These are phyloP conservation scores for Exophiala aquamarina DNA, from an alignment of 2,329 filamentous ascomycete genomes.

Conservation along the genomic window DNA sequence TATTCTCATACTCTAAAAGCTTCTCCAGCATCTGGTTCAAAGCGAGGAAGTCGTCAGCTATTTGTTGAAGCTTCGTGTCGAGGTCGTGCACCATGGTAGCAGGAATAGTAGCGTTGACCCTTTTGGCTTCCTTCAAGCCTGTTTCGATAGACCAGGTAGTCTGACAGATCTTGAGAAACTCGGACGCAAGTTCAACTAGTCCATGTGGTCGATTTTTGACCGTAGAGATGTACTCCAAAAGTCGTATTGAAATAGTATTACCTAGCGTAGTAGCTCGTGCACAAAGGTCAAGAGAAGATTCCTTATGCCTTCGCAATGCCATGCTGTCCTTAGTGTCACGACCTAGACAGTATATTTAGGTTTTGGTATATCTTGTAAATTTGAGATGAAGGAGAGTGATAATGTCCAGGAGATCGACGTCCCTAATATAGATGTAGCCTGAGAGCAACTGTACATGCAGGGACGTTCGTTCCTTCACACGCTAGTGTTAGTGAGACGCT, in stretches of 20 bases:
- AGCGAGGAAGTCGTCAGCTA: slow-evolving; percentile 61
- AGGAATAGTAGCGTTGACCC: slow-evolving; percentile 55
- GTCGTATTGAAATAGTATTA: slow-evolving; percentile 64
- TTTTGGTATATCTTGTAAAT: no score
- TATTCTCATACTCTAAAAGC: slow-evolving; percentile 62
- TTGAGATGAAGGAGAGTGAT: no score
- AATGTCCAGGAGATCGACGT: no score
- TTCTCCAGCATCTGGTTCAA: slow-evolving; percentile 64
- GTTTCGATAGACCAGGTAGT: slow-evolving; percentile 69
- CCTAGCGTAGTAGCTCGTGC: slow-evolving; percentile 59
- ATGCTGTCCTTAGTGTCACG: no score
- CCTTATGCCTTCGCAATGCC: no score
- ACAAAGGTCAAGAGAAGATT: slow-evolving; percentile 53
- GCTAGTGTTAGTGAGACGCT: no score
- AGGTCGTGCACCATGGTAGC: slow-evolving; percentile 62
- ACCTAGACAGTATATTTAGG: no score
- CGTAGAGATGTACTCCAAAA: slow-evolving; percentile 63
- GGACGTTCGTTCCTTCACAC: no score
- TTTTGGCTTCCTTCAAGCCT: slow-evolving; percentile 57
- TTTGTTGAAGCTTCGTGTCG: slow-evolving; percentile 62
- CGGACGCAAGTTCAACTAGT: slow-evolving; percentile 61
- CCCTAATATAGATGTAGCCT: no score
- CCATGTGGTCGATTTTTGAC: slow-evolving; percentile 56
- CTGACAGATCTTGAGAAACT: slow-evolving; percentile 67
- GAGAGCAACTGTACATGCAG: no score